These are phyloP conservation scores for Tripterygium wilfordii DNA, from an alignment of 177 flowering plant genomes.

Conservation along the genomic window DNA sequence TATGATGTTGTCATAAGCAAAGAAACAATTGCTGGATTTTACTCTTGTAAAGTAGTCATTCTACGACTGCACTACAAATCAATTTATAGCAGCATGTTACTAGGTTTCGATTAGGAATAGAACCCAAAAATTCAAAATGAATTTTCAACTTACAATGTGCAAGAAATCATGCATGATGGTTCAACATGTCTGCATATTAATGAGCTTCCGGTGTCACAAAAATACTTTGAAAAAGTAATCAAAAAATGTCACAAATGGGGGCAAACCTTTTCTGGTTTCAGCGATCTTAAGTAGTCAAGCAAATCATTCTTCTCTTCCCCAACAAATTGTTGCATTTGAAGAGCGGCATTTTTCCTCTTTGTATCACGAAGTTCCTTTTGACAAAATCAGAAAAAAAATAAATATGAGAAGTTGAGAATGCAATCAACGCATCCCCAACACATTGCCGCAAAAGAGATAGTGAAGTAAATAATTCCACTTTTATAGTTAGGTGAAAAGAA, in stretches of 20 bases:
- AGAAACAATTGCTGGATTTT: no score
- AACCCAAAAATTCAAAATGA: no score
- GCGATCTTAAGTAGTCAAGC: conserved; percentile 75
- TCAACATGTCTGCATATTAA: background rate
- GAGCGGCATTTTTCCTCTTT: conserved; percentile 76
- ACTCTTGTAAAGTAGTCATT: no score
- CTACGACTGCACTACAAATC: no score
- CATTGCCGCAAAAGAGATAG: background rate
- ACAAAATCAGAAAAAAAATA: conserved; percentile 5
- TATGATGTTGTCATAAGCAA: no score
- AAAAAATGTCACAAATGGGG: background rate
- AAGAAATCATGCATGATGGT: no score
- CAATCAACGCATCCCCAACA: background rate
- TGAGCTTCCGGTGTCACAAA: background rate
- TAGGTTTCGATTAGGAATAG: no score
- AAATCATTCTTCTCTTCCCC: conserved; percentile 89
- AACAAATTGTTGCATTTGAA: conserved; percentile 87
- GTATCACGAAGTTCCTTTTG: conserved; percentile 73
- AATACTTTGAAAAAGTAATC: background rate
- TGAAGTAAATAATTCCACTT: background rate
- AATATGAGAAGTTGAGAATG: background rate
- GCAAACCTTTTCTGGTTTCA: conserved; percentile 77
- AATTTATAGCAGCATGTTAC: background rate
- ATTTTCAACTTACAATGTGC: no score
- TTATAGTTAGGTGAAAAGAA: no score